phyloP scores from a whole-genome alignment of 306 rosid genomes.

The Sesbania bispinosa region DNA sequence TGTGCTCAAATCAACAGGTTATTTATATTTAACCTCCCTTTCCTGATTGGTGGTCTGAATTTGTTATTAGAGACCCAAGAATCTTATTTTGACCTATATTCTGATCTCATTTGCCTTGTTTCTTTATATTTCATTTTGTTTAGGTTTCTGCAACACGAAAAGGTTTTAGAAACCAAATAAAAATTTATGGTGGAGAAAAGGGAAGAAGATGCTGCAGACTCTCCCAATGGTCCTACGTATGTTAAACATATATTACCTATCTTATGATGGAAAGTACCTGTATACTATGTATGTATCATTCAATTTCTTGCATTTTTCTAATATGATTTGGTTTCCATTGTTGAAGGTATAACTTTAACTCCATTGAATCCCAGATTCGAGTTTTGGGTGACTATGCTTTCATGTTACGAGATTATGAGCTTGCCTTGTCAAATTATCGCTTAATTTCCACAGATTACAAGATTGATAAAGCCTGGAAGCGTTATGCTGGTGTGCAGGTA shows the following conservation, averaged over 20 bases:
- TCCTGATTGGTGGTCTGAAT: slow-evolving; percentile 6
- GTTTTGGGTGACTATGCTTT: slow-evolving; percentile 98
- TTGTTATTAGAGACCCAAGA: neutral
- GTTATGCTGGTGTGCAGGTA: slow-evolving; percentile 97
- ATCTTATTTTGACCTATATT: slow-evolving; percentile 23
- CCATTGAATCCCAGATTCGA: slow-evolving; percentile 95
- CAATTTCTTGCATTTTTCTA: slow-evolving; percentile 28
- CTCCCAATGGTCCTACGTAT: slow-evolving; percentile 75
- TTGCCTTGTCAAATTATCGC: slow-evolving; percentile 94
- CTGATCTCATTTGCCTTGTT: slow-evolving; percentile 4
- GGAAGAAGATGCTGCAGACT: slow-evolving; percentile 83
- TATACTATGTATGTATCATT: slow-evolving; percentile 23
- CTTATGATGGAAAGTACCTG: slow-evolving; percentile 22
- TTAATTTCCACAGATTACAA: slow-evolving; percentile 96
- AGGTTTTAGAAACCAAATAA: slow-evolving; percentile 91
- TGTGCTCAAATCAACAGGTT: slow-evolving; percentile 89
- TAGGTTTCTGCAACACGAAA: slow-evolving; percentile 95
- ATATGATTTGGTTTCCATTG: slow-evolving; percentile 35
- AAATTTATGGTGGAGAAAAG: slow-evolving; percentile 99
- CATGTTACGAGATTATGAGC: slow-evolving; percentile 96
- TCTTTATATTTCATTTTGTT: slow-evolving; percentile 20
- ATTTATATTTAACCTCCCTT: slow-evolving; percentile 4
- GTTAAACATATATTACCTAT: slow-evolving; percentile 25
- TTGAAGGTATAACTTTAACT: slow-evolving; percentile 84
- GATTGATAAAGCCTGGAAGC: slow-evolving; percentile 99